Percentiles rank a stretch among this genome's conserved stretches.
Evolutionary conservation across 768 basidiomycete species (phyloP).

Genomic region (Nidularia pulvinata): DNA sequence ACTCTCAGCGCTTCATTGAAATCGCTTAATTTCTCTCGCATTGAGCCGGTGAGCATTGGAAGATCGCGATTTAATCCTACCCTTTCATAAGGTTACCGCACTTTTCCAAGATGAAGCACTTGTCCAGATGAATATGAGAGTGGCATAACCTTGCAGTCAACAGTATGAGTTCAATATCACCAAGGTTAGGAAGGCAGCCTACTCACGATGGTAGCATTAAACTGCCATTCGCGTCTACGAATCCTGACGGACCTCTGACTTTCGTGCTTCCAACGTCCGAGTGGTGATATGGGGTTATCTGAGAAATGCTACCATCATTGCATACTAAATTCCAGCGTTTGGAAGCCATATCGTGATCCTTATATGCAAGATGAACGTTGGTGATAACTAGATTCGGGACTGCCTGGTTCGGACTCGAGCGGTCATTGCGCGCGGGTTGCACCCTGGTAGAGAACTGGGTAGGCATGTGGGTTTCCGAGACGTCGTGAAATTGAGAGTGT

Average conservation of each 20-base stretch:
- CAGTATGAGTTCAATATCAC: conserved; percentile 8
- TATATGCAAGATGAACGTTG: too few species aligned
- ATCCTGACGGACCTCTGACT: not conserved
- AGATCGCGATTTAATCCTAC: conserved; percentile 25
- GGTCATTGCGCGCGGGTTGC: too few species aligned
- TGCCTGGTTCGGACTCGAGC: too few species aligned
- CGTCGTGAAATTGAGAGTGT: too few species aligned
- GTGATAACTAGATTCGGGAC: too few species aligned
- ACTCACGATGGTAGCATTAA: conserved; percentile 35
- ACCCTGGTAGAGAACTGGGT: too few species aligned
- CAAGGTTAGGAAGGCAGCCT: conserved; percentile 3
- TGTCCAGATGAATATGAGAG: conserved; percentile 68
- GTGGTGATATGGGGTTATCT: conserved; percentile 9
- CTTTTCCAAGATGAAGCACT: conserved; percentile 63
- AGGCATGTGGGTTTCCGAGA: too few species aligned
- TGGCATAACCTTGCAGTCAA: conserved; percentile 42
- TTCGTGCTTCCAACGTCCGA: conserved; percentile 2
- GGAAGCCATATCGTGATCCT: too few species aligned
- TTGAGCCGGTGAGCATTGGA: conserved; percentile 1
- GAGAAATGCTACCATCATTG: conserved; percentile 18
- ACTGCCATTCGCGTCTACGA: conserved; percentile 23
- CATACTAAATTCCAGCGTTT: conserved; percentile 7
- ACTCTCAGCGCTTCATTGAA: conserved; percentile 55
- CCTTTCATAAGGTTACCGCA: conserved; percentile 51
- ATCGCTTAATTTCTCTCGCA: conserved; percentile 28